Evolutionary conservation across 306 rosid species (phyloP), one percentile per base, ranked within the genome.

Genomic region (Carpinus fangiana): DNA sequence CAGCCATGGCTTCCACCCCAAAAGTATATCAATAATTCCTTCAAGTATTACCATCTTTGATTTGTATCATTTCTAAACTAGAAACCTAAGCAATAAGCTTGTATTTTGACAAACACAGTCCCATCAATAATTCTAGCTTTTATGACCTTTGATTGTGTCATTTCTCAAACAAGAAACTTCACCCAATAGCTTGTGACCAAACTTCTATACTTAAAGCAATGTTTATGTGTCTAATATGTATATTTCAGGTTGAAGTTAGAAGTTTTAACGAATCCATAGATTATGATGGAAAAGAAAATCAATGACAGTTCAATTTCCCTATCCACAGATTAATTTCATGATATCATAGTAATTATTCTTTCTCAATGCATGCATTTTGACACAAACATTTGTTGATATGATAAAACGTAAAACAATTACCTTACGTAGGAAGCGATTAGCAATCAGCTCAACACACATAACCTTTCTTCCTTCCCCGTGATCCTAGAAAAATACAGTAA

Each of bases 371-470:
- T 23, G 36, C 20, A 67, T 7, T 38, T 67, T 17, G 9, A 21
- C 16, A 4, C 34, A 45, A 3, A 21, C 45, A 61, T 70, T 56
- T 16, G 61, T 67, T 78, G 74, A 23, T 51, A 79, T 56, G 50
- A 74, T 52, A 62, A 74, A 74, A 36, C 12, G 23, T 11, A 72
- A 62, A 78, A 76, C 8, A 60, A 80, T 72, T 88, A 95, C 98
- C 98, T 87, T 95, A 34, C 97, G 89, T 79, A 95, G 79, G 92
- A 95, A 95, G 76, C 98, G 96, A 88, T 95, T 95, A 55, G 96
- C 98, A 54, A 92, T 91, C 82, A 95, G 90, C 87, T 95, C 99
- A 65, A 95, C 73, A 14, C 98, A 93, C 92, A 95, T 89, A 73
- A 91, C 89, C 84, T 79, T 82, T 64, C 81, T 85, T 87, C 89